Base-by-base conservation (phyloP, 306 rosid genomes). In the Rosa chinensis region DNA sequence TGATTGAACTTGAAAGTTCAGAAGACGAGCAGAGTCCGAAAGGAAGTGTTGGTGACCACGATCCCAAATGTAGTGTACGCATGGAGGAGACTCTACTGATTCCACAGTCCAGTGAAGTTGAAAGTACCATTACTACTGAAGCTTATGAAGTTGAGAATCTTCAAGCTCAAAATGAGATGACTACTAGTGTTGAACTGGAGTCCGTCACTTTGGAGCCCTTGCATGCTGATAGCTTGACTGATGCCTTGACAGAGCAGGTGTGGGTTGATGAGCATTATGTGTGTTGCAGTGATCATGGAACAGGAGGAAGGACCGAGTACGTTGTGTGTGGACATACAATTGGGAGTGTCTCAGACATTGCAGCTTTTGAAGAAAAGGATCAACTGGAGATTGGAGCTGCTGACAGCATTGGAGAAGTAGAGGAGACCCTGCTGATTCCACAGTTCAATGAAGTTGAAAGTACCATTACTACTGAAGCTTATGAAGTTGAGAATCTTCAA, bases 161-260 rank as follows among this genome's bases (percentile, higher is more conserved):
- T 55, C 61, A 55, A 55, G 61, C 61, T 55, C 61, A 55, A 55
- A 55, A 25, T 55, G 61, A 55, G 25, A 55, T 55, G 61, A 18
- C 61, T 20, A 18, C n/a, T 18, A 3, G 4, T 55, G 11, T n/a
- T 55, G 61, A 8, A 55, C 0, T 20, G 25, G 61, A 55, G 25
- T 8, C 11, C 20, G 10, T 7, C 61, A 55, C 23, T 55, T 7
- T 83, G 67, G 86, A 32, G 43, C 75, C 81, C 25, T 64, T 87
- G 66, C 84, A 66, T 56, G 86, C 81, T 39, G 82, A 39, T 77
- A 91, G 91, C 88, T 76, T 90, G 83, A 85, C 88, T 48, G 6
- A n/a, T 49, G 59, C 23, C 18, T 55, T 82, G 87, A 43, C n/a
- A 0, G 88, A 80, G 37, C 76, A 66, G 75, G 70, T 1, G 21